These are phyloP conservation scores for Dioszegia aurantiaca DNA, from an alignment of 768 basidiomycete genomes.

Conservation along the genomic window DNA sequence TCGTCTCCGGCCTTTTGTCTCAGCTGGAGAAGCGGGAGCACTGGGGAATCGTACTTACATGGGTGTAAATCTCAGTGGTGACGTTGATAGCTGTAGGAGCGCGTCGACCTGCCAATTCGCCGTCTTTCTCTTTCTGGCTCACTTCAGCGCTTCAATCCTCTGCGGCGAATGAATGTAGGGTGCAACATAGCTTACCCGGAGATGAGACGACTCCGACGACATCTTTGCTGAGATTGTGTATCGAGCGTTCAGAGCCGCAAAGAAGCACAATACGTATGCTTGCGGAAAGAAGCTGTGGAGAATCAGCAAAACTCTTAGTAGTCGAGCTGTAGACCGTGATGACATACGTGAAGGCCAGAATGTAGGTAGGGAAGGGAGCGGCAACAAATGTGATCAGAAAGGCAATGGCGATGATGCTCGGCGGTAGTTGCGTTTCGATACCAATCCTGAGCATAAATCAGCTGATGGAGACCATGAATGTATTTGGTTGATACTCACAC, in stretches of 20 bases:
- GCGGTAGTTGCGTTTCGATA: not conserved
- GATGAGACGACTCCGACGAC: not conserved
- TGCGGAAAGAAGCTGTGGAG: not conserved
- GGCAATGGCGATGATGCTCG: not conserved
- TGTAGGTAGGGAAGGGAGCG: conserved; percentile 1
- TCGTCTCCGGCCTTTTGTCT: too few relatives aligned
- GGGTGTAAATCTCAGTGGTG: not conserved
- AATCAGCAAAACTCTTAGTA: too few relatives aligned
- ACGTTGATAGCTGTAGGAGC: not conserved
- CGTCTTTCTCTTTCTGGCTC: too few relatives aligned
- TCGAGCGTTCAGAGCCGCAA: conserved; percentile 1
- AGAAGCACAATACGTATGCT: not conserved
- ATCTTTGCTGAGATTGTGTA: conserved; percentile 6
- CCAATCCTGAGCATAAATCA: not conserved
- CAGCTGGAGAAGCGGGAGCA: too few relatives aligned
- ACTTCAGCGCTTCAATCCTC: too few relatives aligned
- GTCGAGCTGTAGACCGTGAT: not conserved
- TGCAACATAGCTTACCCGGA: conserved; percentile 3
- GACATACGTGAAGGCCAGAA: not conserved
- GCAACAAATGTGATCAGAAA: not conserved
- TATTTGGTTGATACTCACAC: not conserved
- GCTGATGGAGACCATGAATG: not conserved
- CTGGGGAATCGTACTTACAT: not conserved
- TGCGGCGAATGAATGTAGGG: too few relatives aligned
- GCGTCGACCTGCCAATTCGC: not conserved